Conservation (phyloP, 208 protist species). For the Acanthamoeba healyi region DNA sequence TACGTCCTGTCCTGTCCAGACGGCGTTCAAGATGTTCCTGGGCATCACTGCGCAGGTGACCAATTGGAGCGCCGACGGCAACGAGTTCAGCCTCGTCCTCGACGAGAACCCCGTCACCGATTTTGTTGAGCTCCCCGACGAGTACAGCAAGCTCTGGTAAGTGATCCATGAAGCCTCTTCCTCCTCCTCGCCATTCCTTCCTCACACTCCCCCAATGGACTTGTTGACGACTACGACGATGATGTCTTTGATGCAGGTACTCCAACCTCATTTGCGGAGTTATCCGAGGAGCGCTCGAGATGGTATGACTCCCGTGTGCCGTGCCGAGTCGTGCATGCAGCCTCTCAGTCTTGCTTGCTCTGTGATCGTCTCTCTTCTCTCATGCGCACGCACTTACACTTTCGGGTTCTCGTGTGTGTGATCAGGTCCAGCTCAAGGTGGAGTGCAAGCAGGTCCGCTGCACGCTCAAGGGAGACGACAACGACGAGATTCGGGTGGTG, state of each 20-base stretch:
- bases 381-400: neutral
- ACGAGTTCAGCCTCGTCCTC: slow-evolving; percentile 94
- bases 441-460: slow-evolving; percentile 69
- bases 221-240: neutral
- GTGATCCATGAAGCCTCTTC: too few species aligned
- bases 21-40: slow-evolving; percentile 97
- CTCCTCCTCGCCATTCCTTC: neutral
- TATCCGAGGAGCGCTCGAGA: slow-evolving; percentile 95
- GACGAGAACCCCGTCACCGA: slow-evolving; percentile 97
- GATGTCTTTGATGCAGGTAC: slow-evolving; percentile 86
- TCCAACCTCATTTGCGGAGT: slow-evolving; percentile 98
- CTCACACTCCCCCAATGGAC: too few species aligned
- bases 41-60: slow-evolving; percentile 93
- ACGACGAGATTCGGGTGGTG: slow-evolving; percentile 56
- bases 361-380: neutral
- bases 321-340: too few species aligned
- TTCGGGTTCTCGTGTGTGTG: neutral
- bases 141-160: slow-evolving; percentile 91
- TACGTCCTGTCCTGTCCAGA: slow-evolving; percentile 72
- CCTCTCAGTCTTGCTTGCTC: neutral
- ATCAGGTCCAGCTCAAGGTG: slow-evolving; percentile 70
- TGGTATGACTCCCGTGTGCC: slow-evolving; percentile 93
- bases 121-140: slow-evolving; percentile 97
- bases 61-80: slow-evolving; percentile 91
- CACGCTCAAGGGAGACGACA: slow-evolving; percentile 71